Percentiles rank a stretch among this genome's conserved stretches.
phyloP scores from a whole-genome alignment of 2,329 filamentous ascomycete species.

The Exserohilum rostratum region DNA sequence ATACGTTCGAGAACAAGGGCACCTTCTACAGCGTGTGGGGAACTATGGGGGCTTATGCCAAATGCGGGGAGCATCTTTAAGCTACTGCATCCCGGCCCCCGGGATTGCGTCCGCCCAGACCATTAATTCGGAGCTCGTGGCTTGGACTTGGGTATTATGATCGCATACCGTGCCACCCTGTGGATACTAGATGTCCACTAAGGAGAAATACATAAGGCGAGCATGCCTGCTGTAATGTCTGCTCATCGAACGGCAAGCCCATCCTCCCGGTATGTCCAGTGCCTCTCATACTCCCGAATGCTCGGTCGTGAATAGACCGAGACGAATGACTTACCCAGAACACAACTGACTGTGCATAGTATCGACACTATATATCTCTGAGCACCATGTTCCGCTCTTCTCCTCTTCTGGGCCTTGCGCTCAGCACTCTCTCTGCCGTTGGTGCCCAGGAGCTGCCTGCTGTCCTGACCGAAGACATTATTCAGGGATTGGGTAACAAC shows the following conservation, averaged over 20 bases:
- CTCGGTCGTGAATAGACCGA: neutral
- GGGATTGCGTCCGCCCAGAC: slow-evolving; percentile 19
- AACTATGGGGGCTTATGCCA: slow-evolving; percentile 16
- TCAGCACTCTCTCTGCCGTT: slow-evolving; percentile 23
- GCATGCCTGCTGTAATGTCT: slow-evolving; percentile 6
- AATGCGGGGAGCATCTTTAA: slow-evolving; percentile 30
- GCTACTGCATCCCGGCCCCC: slow-evolving; percentile 23
- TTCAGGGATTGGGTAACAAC: slow-evolving; percentile 52
- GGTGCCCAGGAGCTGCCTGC: slow-evolving; percentile 33
- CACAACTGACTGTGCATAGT: slow-evolving; percentile 4
- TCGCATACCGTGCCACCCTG: slow-evolving; percentile 17
- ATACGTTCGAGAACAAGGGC: slow-evolving; percentile 20
- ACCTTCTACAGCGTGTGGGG: slow-evolving; percentile 26
- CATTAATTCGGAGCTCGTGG: slow-evolving; percentile 18
- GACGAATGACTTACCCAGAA: neutral
- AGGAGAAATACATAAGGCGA: slow-evolving; percentile 23
- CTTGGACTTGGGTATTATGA: slow-evolving; percentile 19
- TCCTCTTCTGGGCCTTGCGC: slow-evolving; percentile 33
- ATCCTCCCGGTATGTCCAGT: slow-evolving; percentile 3
- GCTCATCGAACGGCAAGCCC: slow-evolving; percentile 8
- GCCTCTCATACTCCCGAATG: neutral
- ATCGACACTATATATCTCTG: neutral
- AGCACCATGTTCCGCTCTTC: slow-evolving; percentile 31
- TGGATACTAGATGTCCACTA: slow-evolving; percentile 11
- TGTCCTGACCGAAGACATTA: slow-evolving; percentile 36